phyloP scores from a whole-genome alignment of 495 filamentous ascomycete genomes.

The Penicillium fimorum region DNA sequence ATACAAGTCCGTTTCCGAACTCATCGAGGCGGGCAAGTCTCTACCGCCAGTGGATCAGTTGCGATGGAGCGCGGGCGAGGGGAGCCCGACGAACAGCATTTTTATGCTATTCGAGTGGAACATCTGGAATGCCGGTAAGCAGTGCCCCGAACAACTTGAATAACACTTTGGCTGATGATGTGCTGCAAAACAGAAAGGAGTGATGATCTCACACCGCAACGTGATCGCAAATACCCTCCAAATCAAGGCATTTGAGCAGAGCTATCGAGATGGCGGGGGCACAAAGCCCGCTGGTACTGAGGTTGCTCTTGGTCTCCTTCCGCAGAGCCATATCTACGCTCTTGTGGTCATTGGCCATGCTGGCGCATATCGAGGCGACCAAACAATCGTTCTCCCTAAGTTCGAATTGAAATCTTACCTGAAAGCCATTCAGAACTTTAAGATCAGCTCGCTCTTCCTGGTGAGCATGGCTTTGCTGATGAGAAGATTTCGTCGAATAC shows the following conservation, averaged over 20 bases:
- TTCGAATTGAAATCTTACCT: constrained; percentile 72
- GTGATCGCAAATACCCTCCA: constrained; percentile 83
- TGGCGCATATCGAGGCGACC: constrained; percentile 71
- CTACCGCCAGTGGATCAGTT: constrained; percentile 62
- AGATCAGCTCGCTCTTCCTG: constrained; percentile 67
- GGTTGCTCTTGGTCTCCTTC: constrained; percentile 69
- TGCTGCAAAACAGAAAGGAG: constrained; percentile 67
- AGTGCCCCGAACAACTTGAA: not conserved
- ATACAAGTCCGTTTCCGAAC: constrained; percentile 69
- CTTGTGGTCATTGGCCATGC: constrained; percentile 74
- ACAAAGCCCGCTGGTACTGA: constrained; percentile 50
- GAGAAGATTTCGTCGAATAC: not conserved
- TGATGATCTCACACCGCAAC: constrained; percentile 88
- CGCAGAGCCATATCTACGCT: constrained; percentile 84
- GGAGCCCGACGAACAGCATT: constrained; percentile 75
- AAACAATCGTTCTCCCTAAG: constrained; percentile 76
- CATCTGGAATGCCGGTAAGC: constrained; percentile 77
- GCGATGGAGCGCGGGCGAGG: constrained; percentile 71
- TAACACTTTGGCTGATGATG: not conserved
- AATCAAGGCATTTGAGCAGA: constrained; percentile 54
- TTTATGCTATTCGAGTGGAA: constrained; percentile 87
- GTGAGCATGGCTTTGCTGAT: constrained; percentile 37
- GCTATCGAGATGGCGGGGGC: constrained; percentile 32
- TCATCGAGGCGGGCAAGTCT: constrained; percentile 63
- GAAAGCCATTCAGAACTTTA: constrained; percentile 66